phyloP scores from a whole-genome alignment of 345 rosid species.

The Jatropha curcas region DNA sequence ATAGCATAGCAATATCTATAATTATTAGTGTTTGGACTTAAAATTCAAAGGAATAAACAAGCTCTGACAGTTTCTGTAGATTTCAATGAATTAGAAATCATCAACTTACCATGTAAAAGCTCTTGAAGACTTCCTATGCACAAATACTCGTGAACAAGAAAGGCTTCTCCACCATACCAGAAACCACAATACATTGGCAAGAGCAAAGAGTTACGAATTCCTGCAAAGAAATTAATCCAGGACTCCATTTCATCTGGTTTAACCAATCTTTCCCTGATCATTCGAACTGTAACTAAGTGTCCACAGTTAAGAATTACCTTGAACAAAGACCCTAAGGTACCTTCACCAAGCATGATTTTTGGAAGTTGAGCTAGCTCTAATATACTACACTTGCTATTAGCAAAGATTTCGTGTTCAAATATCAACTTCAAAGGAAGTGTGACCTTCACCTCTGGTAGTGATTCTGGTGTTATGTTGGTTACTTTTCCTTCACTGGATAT shows the following conservation, averaged over 20 bases:
- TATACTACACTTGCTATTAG: constrained; percentile 19
- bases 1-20: constrained; percentile 5
- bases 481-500: constrained; percentile 32
- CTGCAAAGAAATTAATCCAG: constrained; percentile 33
- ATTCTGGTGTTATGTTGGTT: constrained; percentile 31
- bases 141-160: constrained; percentile 29
- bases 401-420: constrained; percentile 19
- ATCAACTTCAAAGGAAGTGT: constrained; percentile 30
- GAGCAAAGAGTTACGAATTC: constrained; percentile 20
- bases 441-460: constrained; percentile 36
- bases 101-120: constrained; percentile 35
- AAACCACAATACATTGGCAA: constrained; percentile 35
- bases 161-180: constrained; percentile 43
- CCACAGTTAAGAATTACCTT: constrained; percentile 40
- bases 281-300: constrained; percentile 24
- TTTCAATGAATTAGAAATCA: too few relatives aligned
- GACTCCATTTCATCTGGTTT: constrained; percentile 15
- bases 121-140: constrained; percentile 45
- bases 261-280: constrained; percentile 23
- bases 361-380: constrained; percentile 29
- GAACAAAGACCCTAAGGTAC: constrained; percentile 34
- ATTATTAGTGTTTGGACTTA: too few relatives aligned
- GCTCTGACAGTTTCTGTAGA: too few relatives aligned
- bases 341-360: constrained; percentile 39
- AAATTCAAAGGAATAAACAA: not conserved